Base-by-base conservation (phyloP, 495 filamentous ascomycete species). In the Penicillium antarcticum region DNA sequence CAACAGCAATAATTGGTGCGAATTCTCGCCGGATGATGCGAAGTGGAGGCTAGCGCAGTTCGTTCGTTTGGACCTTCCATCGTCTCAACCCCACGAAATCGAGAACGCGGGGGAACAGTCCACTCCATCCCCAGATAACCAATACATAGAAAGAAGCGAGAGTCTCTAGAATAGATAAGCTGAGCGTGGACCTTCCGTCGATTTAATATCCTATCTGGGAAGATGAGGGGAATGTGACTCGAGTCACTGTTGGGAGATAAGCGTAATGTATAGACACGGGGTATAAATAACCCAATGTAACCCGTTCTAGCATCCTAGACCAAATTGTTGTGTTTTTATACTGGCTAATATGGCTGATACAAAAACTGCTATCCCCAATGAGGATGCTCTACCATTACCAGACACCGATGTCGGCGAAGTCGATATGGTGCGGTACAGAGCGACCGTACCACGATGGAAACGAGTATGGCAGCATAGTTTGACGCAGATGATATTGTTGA, bases 401-500 rank as follows among this genome's bases (percentile, higher is more conserved):
- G 31, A 16, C 13, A 34, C 43, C 21, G 29, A 18, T 13, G 16
- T 21, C 17, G 45, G 40, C 3, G 53, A 29, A 11, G 17, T 60
- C 12, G 41, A 60, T n/a, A 42, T 60, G 39, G 48, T 53, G 16
- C 40, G 52, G 9, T 60, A 62, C 36, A 51, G 47, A 18, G 45
- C 42, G 10, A 56, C 48, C 14, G 55, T 67, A 4, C 63, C 63
- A 8, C 40, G 45, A 34, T 67, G 63, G 63, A 64, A 61, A 26
- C 53, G 58, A 14, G 43, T 64, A 16, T 67, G 63, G 63, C 58
- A 61, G 39, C 63, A 67, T 41, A 67, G 63, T 36, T 60, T 67
- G 38, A 67, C 63, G 12, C 63, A 67, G 42, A 67, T 67, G 63
- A 55, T 67, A n/a, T 56, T 67, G 10, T 34, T 67, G 31, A 57